phyloP scores from a whole-genome alignment of 1,284 basidiomycete species.

The Boletus austroedulis region DNA sequence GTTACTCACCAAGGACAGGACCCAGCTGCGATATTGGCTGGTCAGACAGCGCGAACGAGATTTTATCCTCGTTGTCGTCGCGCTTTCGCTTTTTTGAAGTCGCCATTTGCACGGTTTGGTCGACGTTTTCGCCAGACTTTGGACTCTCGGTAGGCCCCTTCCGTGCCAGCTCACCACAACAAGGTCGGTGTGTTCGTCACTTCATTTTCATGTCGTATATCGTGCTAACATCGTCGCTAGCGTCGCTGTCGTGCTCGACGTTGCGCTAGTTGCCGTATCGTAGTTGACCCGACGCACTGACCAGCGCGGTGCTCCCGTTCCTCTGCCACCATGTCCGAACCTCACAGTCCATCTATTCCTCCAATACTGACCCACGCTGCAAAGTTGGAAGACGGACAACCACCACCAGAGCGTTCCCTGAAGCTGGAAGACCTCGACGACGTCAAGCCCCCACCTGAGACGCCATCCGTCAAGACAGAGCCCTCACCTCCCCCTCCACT shows the following conservation, averaged over 20 bases:
- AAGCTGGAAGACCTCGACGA: constrained; percentile 30
- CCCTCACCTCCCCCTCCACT: constrained; percentile 27
- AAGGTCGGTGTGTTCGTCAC: constrained; percentile 26
- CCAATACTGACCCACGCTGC: constrained; percentile 13
- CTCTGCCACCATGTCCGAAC: constrained; percentile 36
- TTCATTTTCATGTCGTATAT: constrained; percentile 2
- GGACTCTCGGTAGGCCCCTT: background rate
- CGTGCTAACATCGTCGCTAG: constrained; percentile 15
- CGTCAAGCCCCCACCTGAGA: constrained; percentile 26
- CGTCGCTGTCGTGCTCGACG: constrained; percentile 15
- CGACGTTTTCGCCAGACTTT: constrained; percentile 12
- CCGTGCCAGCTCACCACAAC: constrained; percentile 15
- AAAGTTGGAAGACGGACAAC: constrained; percentile 19
- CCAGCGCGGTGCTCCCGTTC: constrained; percentile 17
- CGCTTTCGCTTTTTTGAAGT: constrained; percentile 64
- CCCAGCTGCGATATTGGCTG: constrained; percentile 51
- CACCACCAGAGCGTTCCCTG: background rate
- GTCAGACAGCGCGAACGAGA: constrained; percentile 48
- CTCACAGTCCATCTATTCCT: constrained; percentile 26
- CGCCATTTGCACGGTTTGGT: constrained; percentile 26
- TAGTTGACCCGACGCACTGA: constrained; percentile 20
- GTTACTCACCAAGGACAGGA: constrained; percentile 67
- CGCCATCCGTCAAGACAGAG: constrained; percentile 30
- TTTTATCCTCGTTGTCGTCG: constrained; percentile 38
- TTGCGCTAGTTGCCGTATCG: constrained; percentile 17